Percentiles rank a stretch among this genome's conserved stretches.
phyloP scores from a whole-genome alignment of 2,329 filamentous ascomycete species.

The Penicillium sp. region DNA sequence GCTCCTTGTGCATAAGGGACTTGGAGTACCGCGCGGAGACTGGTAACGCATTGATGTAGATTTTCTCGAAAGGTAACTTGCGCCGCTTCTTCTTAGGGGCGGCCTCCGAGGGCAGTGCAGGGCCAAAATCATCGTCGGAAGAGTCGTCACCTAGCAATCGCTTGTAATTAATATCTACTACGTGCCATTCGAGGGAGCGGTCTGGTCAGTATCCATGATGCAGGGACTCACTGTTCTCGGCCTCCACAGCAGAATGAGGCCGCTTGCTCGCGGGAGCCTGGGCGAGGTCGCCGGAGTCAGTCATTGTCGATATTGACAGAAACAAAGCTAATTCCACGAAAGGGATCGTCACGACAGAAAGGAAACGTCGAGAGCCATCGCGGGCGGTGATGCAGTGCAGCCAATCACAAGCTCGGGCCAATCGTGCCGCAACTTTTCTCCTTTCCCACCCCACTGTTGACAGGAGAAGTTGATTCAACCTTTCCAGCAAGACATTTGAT shows the following conservation, averaged over 20 bases:
- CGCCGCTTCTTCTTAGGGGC: constrained; percentile 87
- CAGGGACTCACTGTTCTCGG: constrained; percentile 37
- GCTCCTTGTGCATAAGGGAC: constrained; percentile 97
- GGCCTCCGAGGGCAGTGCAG: constrained; percentile 76
- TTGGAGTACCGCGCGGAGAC: constrained; percentile 80
- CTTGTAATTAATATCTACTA: constrained; percentile 11
- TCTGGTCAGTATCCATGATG: constrained; percentile 7
- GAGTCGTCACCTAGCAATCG: constrained; percentile 47
- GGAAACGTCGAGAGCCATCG: constrained; percentile 13
- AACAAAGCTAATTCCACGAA: constrained; percentile 6
- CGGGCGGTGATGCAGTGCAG: constrained; percentile 20
- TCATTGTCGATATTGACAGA: constrained; percentile 25
- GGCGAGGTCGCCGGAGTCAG: constrained; percentile 24
- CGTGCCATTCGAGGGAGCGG: constrained; percentile 7
- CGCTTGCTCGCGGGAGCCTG: constrained; percentile 50
- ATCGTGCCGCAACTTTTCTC: constrained; percentile 26
- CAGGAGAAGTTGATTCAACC: constrained; percentile 20
- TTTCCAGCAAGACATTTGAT: constrained; percentile 23
- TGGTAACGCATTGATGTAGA: constrained; percentile 88
- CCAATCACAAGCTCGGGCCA: constrained; percentile 27
- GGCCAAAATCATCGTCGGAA: constrained; percentile 83
- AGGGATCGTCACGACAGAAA: constrained; percentile 1
- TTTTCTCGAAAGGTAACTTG: constrained; percentile 88
- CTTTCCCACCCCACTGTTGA: constrained; percentile 29
- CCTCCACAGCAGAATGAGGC: constrained; percentile 56